A percentile compares a stretch with the other conserved stretches of the same genome.
Evolutionary conservation across 2,329 filamentous ascomycete species (phyloP).

Genomic region (Cytospora piceae): DNA sequence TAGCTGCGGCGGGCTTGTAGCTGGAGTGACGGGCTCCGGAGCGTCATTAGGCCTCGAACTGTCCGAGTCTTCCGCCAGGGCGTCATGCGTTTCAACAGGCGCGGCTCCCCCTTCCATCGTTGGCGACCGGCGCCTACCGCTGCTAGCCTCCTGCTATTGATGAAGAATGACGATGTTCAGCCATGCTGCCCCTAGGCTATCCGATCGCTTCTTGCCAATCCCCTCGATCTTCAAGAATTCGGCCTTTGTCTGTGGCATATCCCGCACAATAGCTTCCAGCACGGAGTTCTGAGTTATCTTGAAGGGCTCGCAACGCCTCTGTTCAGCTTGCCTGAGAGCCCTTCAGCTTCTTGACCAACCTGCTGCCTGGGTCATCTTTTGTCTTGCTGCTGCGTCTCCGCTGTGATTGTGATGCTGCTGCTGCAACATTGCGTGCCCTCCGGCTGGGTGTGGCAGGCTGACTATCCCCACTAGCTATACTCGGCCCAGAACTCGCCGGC

Average conservation of each 20-base stretch:
- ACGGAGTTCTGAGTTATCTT: constrained; percentile 6
- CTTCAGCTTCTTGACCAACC: constrained; percentile 4
- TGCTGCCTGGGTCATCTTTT: not conserved
- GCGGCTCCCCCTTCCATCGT: not conserved
- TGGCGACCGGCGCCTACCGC: not conserved
- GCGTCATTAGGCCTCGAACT: not conserved
- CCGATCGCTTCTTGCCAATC: constrained; percentile 5
- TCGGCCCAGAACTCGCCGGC: not conserved
- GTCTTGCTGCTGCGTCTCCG: not conserved
- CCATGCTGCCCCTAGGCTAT: constrained; percentile 10
- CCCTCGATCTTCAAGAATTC: constrained; percentile 4
- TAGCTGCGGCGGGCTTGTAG: not conserved
- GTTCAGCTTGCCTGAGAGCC: constrained; percentile 4
- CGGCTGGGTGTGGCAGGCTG: not conserved
- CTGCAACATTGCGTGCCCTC: not conserved
- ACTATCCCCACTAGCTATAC: not conserved
- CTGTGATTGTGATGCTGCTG: not conserved
- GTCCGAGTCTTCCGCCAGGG: not conserved
- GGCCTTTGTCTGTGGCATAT: not conserved
- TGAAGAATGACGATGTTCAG: constrained; percentile 15
- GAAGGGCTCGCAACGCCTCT: constrained; percentile 3
- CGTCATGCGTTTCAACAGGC: not conserved
- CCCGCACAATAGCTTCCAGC: constrained; percentile 2
- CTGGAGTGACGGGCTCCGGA: not conserved
- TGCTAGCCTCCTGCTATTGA: not conserved